phyloP scores from a whole-genome alignment of 2,329 filamentous ascomycete species.

The Aquanectria penicillioides region DNA sequence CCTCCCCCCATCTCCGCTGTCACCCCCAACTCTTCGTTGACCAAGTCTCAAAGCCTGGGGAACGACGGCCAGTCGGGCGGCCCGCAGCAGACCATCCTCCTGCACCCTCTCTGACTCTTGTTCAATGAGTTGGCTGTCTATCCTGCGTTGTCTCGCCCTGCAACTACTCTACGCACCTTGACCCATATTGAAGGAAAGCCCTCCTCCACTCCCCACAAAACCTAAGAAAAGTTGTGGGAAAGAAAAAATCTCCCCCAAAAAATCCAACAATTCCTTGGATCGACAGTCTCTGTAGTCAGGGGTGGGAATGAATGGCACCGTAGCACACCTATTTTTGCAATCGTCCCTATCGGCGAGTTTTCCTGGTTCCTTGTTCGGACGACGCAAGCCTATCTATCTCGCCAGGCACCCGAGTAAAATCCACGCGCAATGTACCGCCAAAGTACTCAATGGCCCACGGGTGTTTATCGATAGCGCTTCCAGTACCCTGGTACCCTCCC shows the following conservation, averaged over 20 bases:
- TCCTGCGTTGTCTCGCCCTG: constrained; percentile 11
- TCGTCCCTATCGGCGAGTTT: no score
- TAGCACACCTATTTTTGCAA: no score
- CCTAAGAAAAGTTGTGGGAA: no score
- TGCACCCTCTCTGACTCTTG: constrained; percentile 17
- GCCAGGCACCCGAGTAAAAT: no score
- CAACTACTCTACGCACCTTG: constrained; percentile 7
- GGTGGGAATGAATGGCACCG: no score
- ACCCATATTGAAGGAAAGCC: no score
- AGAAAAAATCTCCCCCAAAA: neutral
- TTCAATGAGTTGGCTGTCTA: constrained; percentile 7
- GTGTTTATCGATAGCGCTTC: constrained; percentile 44
- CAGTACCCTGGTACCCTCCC: constrained; percentile 22
- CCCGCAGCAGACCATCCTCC: constrained; percentile 28
- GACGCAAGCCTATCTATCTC: neutral
- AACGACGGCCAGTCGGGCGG: constrained; percentile 34
- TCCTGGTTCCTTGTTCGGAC: constrained; percentile 9
- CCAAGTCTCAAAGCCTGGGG: constrained; percentile 27
- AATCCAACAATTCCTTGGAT: no score
- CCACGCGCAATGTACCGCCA: constrained; percentile 14
- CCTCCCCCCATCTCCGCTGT: neutral
- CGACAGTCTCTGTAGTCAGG: no score
- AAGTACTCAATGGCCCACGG: constrained; percentile 25
- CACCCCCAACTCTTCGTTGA: neutral
- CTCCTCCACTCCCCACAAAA: constrained; percentile 8